Evolutionary conservation across 2,329 filamentous ascomycete genomes (phyloP), one percentile per base, ranked within the genome.

Genomic region (Thelonectria rubi): DNA sequence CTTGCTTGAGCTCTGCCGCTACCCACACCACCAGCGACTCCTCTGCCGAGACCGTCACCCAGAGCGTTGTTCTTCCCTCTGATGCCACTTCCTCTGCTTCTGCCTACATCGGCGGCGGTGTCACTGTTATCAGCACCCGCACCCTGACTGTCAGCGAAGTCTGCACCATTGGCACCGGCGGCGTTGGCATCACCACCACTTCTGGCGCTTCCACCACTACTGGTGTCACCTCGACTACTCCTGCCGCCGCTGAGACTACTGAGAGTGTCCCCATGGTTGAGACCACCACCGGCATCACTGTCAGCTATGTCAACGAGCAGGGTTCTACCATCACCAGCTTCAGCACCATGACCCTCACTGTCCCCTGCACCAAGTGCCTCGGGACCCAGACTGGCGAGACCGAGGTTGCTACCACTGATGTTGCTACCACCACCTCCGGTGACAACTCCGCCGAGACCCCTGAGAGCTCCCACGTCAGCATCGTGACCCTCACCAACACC

Each of bases 101-200:
- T 40, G 53, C 66, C n/a, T 60, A 58, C 50, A 62, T 71, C 30
- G 66, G 63, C 42, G 55, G 57, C 15, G 70, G 68, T 11, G 64
- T 62, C 18, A 63, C 62, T 54, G 69, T 72, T 48, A 70, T 72
- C 60, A 66, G 62, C 39, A 71, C 67, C 42, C 68, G 63, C 21
- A 72, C 67, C 21, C 67, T 72, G 47, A 72, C 70, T 57, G 70
- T 69, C 26, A 64, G 66, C 3, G 70, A 72, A 60, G 64, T 69
- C 47, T 71, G 68, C 34, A 65, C 66, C 24, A 57, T 72, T 47
- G 69, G 69, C 42, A 68, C 65, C 17, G 65, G 64, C 17, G 56
- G 68, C 32, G 63, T 69, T 3, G 58, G 68, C 54, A 64, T 68
- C 18, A 57, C 69, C 47, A 68, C 68, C 3, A 54, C 56, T 15